Evolutionary conservation across 345 rosid genomes (phyloP).

Genomic region (Populus pruinosa): DNA sequence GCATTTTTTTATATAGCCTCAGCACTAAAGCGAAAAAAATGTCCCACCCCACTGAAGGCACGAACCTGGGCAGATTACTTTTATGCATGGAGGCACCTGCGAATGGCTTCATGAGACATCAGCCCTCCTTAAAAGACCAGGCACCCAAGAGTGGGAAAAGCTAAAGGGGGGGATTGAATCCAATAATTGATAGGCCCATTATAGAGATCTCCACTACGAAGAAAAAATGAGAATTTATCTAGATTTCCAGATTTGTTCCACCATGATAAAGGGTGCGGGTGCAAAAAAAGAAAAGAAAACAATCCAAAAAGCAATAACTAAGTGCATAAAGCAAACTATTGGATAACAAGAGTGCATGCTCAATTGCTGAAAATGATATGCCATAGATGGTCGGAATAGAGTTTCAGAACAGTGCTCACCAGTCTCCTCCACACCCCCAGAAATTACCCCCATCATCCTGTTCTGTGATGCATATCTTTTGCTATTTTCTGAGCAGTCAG

Average conservation of each 20-base stretch:
- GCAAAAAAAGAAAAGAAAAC: not conserved
- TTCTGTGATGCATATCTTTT: constrained; percentile 20
- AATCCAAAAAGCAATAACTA: not conserved
- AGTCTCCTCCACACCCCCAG: constrained; percentile 39
- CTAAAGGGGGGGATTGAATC: not conserved
- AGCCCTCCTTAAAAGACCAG: not conserved
- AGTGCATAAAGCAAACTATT: not conserved
- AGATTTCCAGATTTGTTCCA: not conserved
- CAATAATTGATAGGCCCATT: not conserved
- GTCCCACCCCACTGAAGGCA: not conserved
- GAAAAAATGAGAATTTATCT: not conserved
- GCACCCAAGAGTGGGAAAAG: not conserved
- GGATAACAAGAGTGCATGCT: not conserved
- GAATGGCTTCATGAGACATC: not conserved
- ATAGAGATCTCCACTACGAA: not conserved
- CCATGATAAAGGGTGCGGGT: not conserved
- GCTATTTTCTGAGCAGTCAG: constrained; percentile 22
- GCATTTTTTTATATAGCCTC: not conserved
- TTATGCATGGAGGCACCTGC: not conserved
- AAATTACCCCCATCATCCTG: constrained; percentile 24
- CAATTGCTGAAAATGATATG: not conserved
- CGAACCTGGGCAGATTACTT: not conserved
- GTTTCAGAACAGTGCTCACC: constrained; percentile 36
- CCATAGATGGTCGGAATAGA: not conserved
- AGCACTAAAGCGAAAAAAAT: not conserved